These are phyloP conservation scores for Paecilomyces sp. DNA, from an alignment of 2,329 filamentous ascomycete species.

Conservation along the genomic window DNA sequence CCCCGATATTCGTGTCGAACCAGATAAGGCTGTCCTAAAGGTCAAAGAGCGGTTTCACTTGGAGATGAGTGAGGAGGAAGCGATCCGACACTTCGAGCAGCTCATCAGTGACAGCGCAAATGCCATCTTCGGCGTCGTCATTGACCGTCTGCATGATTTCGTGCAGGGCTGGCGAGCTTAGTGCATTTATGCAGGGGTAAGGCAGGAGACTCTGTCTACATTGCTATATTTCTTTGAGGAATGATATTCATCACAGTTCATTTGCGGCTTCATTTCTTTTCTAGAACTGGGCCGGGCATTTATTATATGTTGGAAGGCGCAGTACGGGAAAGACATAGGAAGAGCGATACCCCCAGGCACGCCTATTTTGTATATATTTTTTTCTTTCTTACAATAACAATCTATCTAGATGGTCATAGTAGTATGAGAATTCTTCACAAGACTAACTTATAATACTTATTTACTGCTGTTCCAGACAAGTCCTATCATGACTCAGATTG, in stretches of 20 bases:
- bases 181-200: background rate
- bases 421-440: background rate
- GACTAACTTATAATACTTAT: background rate
- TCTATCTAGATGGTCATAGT: background rate
- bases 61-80: slow-evolving; percentile 86
- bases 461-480: no score
- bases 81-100: slow-evolving; percentile 76
- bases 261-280: background rate
- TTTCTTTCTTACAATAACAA: background rate
- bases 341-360: background rate
- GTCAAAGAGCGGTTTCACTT: slow-evolving; percentile 92
- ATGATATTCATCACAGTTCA: background rate
- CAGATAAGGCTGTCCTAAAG: slow-evolving; percentile 89
- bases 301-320: background rate
- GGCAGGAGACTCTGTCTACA: background rate
- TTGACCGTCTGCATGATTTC: slow-evolving; percentile 89
- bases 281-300: background rate
- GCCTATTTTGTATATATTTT: background rate
- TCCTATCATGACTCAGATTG: no score
- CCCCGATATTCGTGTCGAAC: slow-evolving; percentile 85
- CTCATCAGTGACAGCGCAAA: slow-evolving; percentile 87
- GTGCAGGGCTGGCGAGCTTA: slow-evolving; percentile 83
- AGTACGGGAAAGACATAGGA: background rate
- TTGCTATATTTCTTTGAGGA: background rate
- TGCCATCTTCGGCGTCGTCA: slow-evolving; percentile 85